Conservation (phyloP, 1,139 yeast species). For the Trichomonascaceae sp. region DNA sequence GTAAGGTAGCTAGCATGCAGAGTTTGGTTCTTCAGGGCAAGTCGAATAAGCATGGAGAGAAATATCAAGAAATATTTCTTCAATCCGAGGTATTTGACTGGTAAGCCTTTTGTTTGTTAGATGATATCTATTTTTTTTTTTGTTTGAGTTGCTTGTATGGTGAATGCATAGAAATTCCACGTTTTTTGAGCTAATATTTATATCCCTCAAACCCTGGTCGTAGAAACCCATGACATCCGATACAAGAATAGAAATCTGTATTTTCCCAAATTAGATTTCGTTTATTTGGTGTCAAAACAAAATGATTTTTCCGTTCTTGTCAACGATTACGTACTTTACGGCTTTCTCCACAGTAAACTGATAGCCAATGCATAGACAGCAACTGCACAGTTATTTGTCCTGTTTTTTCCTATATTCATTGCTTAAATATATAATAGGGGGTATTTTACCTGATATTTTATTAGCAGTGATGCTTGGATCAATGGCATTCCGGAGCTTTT, state of each 20-base stretch:
- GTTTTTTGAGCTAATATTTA: background rate
- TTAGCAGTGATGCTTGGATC: constrained; percentile 19
- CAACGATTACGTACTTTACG: background rate
- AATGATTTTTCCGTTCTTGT: background rate
- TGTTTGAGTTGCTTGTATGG: background rate
- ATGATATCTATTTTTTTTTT: background rate
- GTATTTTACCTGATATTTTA: constrained; percentile 8
- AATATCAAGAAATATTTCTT: constrained; percentile 41
- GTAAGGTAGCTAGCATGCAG: constrained; percentile 40
- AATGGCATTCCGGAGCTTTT: constrained; percentile 30
- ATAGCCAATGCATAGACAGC: background rate
- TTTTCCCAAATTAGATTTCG: background rate
- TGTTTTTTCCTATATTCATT: constrained; percentile 4
- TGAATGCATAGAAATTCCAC: background rate
- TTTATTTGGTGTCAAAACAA: background rate
- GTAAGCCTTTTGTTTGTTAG: constrained; percentile 31
- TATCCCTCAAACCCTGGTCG: background rate
- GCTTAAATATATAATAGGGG: constrained; percentile 6
- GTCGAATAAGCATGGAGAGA: constrained; percentile 24
- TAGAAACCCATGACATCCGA: background rate
- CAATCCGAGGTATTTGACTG: constrained; percentile 59
- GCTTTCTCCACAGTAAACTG: background rate
- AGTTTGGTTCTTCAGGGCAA: constrained; percentile 22
- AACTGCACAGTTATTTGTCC: background rate
- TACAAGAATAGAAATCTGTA: no score